phyloP scores from a whole-genome alignment of 148 eudicot genomes.

The Rhododendron vialii region DNA sequence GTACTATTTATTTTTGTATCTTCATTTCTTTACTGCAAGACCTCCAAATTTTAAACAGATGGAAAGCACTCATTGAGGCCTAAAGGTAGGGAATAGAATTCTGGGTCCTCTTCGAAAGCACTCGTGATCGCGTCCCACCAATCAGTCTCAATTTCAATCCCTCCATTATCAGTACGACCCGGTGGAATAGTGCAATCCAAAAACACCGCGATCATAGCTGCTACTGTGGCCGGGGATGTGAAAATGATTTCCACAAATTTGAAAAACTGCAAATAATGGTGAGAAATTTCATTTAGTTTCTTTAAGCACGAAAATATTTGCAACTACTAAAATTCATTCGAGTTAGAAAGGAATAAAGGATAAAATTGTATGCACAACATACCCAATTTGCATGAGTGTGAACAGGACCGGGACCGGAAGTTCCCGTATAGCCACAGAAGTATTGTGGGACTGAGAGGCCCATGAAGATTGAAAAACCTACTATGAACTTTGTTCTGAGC shows the following conservation, averaged over 20 bases:
- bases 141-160: too few relatives aligned
- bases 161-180: too few relatives aligned
- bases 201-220: conserved; percentile 43
- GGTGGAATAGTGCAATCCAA: conserved; percentile 43
- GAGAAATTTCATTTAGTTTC: neutral
- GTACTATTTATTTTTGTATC: too few relatives aligned
- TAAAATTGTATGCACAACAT: conserved; percentile 5
- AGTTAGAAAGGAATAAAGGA: neutral
- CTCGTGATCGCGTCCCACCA: too few relatives aligned
- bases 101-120: too few relatives aligned
- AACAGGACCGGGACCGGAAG: conserved; percentile 68
- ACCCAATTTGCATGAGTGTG: conserved; percentile 60
- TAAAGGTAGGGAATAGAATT: too few relatives aligned
- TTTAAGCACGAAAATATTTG: neutral
- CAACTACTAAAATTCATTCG: neutral
- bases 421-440: conserved; percentile 51
- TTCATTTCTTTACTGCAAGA: too few relatives aligned
- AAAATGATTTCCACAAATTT: conserved; percentile 62
- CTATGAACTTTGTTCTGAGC: conserved; percentile 79
- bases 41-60: too few relatives aligned
- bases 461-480: conserved; percentile 77
- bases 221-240: conserved; percentile 80
- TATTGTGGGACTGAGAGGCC: conserved; percentile 87
- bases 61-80: too few relatives aligned
- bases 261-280: conserved; percentile 55